Conservation (phyloP, 1,284 basidiomycete species). For the Sporisorium scitamineum region DNA sequence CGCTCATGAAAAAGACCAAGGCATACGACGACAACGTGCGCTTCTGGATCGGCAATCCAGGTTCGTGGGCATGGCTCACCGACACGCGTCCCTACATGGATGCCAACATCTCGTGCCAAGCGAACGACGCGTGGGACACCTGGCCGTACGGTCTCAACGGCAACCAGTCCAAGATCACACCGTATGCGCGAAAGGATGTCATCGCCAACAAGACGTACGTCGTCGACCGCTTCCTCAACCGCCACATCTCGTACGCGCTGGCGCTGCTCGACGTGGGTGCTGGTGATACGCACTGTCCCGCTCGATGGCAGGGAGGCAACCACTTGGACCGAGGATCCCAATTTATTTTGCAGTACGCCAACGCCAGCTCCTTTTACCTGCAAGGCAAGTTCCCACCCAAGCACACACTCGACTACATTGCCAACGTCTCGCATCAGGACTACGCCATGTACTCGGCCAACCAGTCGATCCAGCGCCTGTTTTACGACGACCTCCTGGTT, state of each 20-base stretch:
- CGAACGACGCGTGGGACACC: constrained; percentile 42
- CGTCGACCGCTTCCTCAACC: constrained; percentile 52
- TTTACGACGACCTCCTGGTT: constrained; percentile 38
- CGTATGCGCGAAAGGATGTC: constrained; percentile 26
- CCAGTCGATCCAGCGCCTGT: constrained; percentile 41
- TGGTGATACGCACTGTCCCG: constrained; percentile 54
- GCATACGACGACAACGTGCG: constrained; percentile 52
- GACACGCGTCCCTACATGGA: constrained; percentile 51
- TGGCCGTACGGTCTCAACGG: constrained; percentile 67
- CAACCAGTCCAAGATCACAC: constrained; percentile 47
- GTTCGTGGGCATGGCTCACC: constrained; percentile 61
- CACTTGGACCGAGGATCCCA: constrained; percentile 58
- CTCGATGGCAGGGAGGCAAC: constrained; percentile 57
- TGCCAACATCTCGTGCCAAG: constrained; percentile 32
- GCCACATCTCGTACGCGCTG: constrained; percentile 52
- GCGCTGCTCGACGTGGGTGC: constrained; percentile 49
- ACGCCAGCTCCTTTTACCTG: constrained; percentile 30
- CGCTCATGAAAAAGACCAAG: constrained; percentile 52
- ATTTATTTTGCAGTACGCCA: constrained; percentile 50
- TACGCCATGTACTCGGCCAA: constrained; percentile 55
- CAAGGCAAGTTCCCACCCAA: constrained; percentile 51
- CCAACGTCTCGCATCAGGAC: constrained; percentile 55
- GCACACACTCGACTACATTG: constrained; percentile 49
- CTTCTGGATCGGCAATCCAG: constrained; percentile 62
- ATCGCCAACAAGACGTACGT: constrained; percentile 47